These are phyloP conservation scores for Botrytis porri DNA, from an alignment of 2,329 filamentous ascomycete genomes.

Conservation along the genomic window DNA sequence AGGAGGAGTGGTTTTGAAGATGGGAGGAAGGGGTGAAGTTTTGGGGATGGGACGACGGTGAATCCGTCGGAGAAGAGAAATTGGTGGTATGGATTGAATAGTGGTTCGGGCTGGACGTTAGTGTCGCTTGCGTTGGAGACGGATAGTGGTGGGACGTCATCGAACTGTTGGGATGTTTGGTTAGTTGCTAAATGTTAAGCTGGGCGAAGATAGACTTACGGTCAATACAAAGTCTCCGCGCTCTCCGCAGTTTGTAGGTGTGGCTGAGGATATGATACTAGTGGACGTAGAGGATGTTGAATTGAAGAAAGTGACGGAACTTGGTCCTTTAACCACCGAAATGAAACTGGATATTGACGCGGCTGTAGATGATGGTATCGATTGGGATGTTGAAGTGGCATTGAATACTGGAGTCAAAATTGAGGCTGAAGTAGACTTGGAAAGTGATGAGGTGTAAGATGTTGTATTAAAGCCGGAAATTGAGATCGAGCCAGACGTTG, in stretches of 20 bases:
- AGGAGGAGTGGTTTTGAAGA: constrained; percentile 35
- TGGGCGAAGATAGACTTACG: constrained; percentile 25
- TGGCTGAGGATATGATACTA: constrained; percentile 9
- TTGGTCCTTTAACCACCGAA: neutral
- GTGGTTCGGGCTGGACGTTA: constrained; percentile 27
- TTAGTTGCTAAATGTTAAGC: neutral
- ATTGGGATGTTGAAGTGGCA: neutral
- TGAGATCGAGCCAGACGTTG: neutral
- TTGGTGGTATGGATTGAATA: constrained; percentile 39
- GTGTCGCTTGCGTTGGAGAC: constrained; percentile 26
- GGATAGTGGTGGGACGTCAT: constrained; percentile 35
- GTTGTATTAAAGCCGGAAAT: neutral
- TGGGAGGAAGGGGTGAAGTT: constrained; percentile 33
- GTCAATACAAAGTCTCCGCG: constrained; percentile 33
- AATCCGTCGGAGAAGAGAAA: constrained; percentile 42
- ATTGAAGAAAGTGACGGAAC: neutral
- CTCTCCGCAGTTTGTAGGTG: constrained; percentile 31
- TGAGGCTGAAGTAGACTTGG: neutral
- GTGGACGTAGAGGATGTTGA: constrained; percentile 22
- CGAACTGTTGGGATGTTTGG: constrained; percentile 27
- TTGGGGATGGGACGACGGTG: constrained; percentile 36
- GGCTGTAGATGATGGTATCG: neutral
- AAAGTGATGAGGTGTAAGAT: neutral
- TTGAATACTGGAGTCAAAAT: neutral
- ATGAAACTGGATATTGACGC: neutral